Evolutionary conservation across 495 filamentous ascomycete genomes (phyloP).

Genomic region (Tuber magnatum): DNA sequence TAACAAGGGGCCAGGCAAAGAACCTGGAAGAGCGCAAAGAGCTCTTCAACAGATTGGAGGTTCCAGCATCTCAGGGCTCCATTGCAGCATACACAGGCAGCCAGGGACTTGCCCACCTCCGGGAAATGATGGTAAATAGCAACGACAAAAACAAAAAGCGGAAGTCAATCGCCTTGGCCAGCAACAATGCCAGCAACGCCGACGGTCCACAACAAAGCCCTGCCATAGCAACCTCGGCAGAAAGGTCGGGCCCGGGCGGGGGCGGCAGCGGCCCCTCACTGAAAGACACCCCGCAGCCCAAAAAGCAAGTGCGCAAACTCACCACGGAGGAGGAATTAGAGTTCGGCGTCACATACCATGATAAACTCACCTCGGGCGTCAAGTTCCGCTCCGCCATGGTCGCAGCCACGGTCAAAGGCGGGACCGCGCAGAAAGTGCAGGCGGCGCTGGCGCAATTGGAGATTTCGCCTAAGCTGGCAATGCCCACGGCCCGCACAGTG

Average conservation of each 20-base stretch:
- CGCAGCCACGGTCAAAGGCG: constrained; percentile 36
- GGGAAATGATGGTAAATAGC: constrained; percentile 65
- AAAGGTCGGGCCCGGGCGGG: constrained; percentile 6
- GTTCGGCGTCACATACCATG: constrained; percentile 79
- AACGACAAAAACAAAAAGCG: constrained; percentile 84
- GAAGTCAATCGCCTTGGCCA: constrained; percentile 41
- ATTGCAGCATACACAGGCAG: constrained; percentile 67
- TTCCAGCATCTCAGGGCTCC: constrained; percentile 61
- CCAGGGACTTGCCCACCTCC: constrained; percentile 66
- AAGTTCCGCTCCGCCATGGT: constrained; percentile 39
- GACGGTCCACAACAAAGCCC: constrained; percentile 44
- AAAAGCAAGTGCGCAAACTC: constrained; percentile 56
- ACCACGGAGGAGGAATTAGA: constrained; percentile 63
- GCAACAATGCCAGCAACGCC: constrained; percentile 51
- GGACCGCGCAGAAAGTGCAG: constrained; percentile 37
- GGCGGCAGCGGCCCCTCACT: constrained; percentile 34
- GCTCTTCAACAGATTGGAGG: constrained; percentile 79
- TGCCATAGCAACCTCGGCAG: constrained; percentile 21
- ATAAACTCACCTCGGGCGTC: constrained; percentile 59
- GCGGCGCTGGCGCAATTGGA: constrained; percentile 66
- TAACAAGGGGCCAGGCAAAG: constrained; percentile 69
- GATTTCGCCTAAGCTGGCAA: constrained; percentile 66
- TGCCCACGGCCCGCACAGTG: constrained; percentile 77
- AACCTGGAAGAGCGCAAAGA: constrained; percentile 82
- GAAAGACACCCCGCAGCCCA: constrained; percentile 53